Base-by-base conservation (phyloP, 1,139 yeast genomes). In the Suhomyces panamericanus region DNA sequence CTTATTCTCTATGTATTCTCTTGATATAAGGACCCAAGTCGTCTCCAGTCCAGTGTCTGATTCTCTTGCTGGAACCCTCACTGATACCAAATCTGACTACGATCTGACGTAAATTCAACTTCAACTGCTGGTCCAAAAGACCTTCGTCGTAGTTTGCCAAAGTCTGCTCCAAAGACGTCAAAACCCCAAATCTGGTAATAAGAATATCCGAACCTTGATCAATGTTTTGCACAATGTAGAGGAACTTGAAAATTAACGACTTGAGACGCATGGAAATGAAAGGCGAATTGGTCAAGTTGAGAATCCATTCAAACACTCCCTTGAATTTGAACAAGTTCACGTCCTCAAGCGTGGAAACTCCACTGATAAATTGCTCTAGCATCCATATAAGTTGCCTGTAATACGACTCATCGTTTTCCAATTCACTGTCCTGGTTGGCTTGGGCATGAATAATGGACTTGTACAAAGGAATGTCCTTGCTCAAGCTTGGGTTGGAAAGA, bases 371-470 rank as follows among this genome's bases (percentile, higher is more conserved):
- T 7, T 67, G 64, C 13, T 72, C 74, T 40, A 87, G 59, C n/a
- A 87, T 64, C 96, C 96, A 89, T 0, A 72, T 59, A 4, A 85
- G 53, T 52, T 86, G 87, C 42, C 74, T 77, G 52, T 79, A 78
- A 54, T 80, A 81, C 16, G 64, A 62, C 38, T 62, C 69, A n/a
- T 81, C 87, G 13, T 77, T 73, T 34, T 73, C 72, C 13, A 63
- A 63, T 15, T 64, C 64, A 4, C 63, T 63, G 12, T 66, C 66
- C 11, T 26, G 17, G 17, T 67, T 58, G 5, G 69, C 66, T 28
- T 64, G 54, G 28, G 70, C 63, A 32, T 59, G 52, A 8, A 62
- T 66, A 24, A 86, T 73, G 4, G 75, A 63, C 34, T 71, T 73
- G 58, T 72, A 80, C 45, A 90, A 60, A 2, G 97, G 96, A 28